Evolutionary conservation across 2,329 filamentous ascomycete genomes (phyloP).

Genomic region (Neobulgaria alba): DNA sequence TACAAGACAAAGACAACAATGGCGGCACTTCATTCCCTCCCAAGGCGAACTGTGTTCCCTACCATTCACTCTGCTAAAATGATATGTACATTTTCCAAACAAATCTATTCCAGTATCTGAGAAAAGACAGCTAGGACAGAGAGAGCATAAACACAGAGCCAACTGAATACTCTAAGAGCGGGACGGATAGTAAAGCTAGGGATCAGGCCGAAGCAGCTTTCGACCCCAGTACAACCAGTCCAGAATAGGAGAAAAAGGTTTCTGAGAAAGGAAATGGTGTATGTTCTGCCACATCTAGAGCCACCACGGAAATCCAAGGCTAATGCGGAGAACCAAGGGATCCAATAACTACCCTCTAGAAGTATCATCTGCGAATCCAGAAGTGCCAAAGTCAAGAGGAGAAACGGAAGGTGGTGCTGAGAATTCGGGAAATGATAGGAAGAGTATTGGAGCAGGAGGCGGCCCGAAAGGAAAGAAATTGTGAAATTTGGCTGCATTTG

Average conservation of each 20-base stretch:
- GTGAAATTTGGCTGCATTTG: no score
- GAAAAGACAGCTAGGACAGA: background rate
- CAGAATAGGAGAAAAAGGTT: background rate
- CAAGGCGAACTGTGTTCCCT: no score
- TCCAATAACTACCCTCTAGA: slow-evolving; percentile 42
- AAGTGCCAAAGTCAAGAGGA: slow-evolving; percentile 42
- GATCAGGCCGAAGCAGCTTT: background rate
- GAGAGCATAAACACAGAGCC: background rate
- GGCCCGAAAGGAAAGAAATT: background rate
- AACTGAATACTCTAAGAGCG: background rate
- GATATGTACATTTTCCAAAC: no score
- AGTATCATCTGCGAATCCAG: slow-evolving; percentile 51
- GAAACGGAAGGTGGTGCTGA: slow-evolving; percentile 35
- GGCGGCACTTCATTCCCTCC: no score
- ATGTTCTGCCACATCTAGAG: no score
- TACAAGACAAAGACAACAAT: no score
- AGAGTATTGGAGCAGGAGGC: background rate
- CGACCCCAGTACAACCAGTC: background rate
- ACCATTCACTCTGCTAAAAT: no score
- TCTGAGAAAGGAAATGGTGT: background rate
- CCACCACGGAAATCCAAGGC: no score
- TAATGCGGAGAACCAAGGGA: no score
- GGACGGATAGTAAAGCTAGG: background rate
- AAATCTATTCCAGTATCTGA: no score
- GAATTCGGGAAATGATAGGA: slow-evolving; percentile 28